Evolutionary conservation across 768 basidiomycete genomes (phyloP), one percentile per base, ranked within the genome.

Genomic region (Suillus subalutaceus): DNA sequence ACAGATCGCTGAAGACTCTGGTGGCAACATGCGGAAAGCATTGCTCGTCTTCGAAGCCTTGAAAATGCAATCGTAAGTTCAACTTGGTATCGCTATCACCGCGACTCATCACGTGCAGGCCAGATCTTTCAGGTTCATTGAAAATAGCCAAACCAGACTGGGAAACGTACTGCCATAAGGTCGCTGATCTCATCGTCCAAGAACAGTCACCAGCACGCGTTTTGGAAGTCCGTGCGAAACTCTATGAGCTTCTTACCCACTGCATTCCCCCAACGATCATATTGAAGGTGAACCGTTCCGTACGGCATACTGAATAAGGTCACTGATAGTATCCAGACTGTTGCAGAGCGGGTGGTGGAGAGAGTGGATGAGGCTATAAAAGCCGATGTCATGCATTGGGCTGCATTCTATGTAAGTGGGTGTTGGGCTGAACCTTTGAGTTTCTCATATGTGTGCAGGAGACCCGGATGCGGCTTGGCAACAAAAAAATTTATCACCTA

Each of bases 61-160:
- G 71, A 94, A 95, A 74, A 97, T 97, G 92, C 97, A 99, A 79
- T 93, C 90, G 94, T 94, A 68, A 69, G 91, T 78, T 41, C 18
- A 56, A 62, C n/a, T 2, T 20, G 35, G 46, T 18, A 38, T 65
- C 46, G 16, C 23, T 50, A 48, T 57, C 9, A 2, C 40, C 63
- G 26, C 16, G 20, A 41, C 35, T 35, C 26, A 37, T 46, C 12
- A 30, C 63, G 9, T 65, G 15, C 71, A 94, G 93, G 64, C 91
- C 93, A n/a, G 92, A 95, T 75, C 83, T 97, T 46, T 85, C 88
- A 6, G 92, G 92, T 40, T 80, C 91, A 46, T 79, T 95, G 65
- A 84, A 85, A 41, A 94, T 97, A 65, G 94, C 96, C 16, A 96
- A 98, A 78, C 96, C 97, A n/a, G 97, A 99, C 74, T 99, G 97